These are phyloP conservation scores for Pythium pyrilobum DNA, from an alignment of 352 stramenopile genomes.

Conservation along the genomic window DNA sequence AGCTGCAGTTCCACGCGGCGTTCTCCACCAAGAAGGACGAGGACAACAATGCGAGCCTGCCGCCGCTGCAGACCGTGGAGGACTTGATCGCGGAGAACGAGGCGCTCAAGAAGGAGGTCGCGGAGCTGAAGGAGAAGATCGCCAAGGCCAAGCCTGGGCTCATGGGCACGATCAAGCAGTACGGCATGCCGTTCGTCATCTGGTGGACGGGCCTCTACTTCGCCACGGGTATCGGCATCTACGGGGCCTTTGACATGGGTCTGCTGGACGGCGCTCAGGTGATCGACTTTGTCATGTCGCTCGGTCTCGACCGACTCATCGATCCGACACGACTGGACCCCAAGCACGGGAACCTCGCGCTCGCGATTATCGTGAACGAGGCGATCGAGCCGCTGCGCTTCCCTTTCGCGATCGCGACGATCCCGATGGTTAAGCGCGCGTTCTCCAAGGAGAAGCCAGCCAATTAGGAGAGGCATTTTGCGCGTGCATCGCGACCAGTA, in stretches of 20 bases:
- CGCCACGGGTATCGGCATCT: constrained; percentile 63
- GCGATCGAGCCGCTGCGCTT: constrained; percentile 80
- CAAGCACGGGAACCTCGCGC: constrained; percentile 82
- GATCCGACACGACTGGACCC: constrained; percentile 73
- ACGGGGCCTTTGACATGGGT: constrained; percentile 67
- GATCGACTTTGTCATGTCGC: constrained; percentile 79
- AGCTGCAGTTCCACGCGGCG: constrained; percentile 28
- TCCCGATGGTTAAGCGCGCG: constrained; percentile 68
- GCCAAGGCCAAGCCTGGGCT: constrained; percentile 66
- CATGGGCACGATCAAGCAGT: constrained; percentile 74
- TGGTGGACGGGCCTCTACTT: constrained; percentile 83
- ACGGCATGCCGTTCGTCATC: constrained; percentile 77
- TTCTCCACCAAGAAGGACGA: constrained; percentile 52
- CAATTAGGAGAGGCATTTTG: not conserved
- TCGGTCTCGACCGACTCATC: constrained; percentile 75
- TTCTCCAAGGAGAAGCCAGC: constrained; percentile 36
- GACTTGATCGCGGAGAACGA: constrained; percentile 74
- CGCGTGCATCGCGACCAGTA: no score
- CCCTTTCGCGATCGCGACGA: constrained; percentile 79
- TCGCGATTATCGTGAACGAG: constrained; percentile 86
- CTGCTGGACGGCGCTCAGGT: constrained; percentile 67
- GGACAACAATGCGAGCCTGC: constrained; percentile 16
- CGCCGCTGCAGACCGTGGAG: constrained; percentile 54
- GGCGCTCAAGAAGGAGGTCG: constrained; percentile 64
- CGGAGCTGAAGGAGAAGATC: constrained; percentile 46